These are phyloP conservation scores for Lichtheimia hyalospora DNA, from an alignment of 371 early-diverging fungal genomes.

Conservation along the genomic window DNA sequence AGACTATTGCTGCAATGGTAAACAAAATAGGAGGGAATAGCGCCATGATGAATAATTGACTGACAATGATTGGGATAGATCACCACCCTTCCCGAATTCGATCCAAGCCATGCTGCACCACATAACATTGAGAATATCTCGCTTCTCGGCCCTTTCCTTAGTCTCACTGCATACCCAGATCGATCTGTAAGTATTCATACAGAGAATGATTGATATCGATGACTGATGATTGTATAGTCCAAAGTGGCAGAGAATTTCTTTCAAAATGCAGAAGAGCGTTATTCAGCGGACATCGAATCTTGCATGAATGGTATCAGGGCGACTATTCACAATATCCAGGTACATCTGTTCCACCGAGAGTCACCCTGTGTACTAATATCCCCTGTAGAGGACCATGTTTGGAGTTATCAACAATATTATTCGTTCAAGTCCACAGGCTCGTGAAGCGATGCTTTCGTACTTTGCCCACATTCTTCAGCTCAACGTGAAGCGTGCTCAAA, in stretches of 20 bases:
- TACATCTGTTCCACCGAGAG: conserved; percentile 11
- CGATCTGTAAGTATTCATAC: conserved; percentile 42
- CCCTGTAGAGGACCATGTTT: conserved; percentile 58
- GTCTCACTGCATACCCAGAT: conserved; percentile 58
- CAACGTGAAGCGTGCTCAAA: conserved; percentile 79
- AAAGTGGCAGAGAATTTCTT: conserved; percentile 66
- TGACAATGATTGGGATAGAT: conserved; percentile 24
- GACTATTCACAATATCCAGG: conserved; percentile 64
- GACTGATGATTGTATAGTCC: conserved; percentile 41
- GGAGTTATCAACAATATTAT: conserved; percentile 72
- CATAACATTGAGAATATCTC: conserved; percentile 65
- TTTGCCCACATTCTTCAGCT: conserved; percentile 61
- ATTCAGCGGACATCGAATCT: conserved; percentile 55
- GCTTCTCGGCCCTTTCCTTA: conserved; percentile 76
- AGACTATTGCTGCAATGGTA: conserved; percentile 60
- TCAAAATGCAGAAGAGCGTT: conserved; percentile 52
- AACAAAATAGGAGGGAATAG: not conserved
- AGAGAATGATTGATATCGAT: not conserved
- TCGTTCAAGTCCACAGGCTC: conserved; percentile 58
- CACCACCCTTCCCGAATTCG: conserved; percentile 57
- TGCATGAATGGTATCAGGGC: conserved; percentile 70
- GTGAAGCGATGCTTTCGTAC: conserved; percentile 63
- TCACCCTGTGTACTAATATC: not conserved
- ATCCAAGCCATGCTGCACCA: conserved; percentile 57
- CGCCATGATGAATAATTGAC: not conserved